Percentiles rank a stretch among this genome's conserved stretches.
Conservation (phyloP, 768 basidiomycete species). For the Naganishia kalamii region DNA sequence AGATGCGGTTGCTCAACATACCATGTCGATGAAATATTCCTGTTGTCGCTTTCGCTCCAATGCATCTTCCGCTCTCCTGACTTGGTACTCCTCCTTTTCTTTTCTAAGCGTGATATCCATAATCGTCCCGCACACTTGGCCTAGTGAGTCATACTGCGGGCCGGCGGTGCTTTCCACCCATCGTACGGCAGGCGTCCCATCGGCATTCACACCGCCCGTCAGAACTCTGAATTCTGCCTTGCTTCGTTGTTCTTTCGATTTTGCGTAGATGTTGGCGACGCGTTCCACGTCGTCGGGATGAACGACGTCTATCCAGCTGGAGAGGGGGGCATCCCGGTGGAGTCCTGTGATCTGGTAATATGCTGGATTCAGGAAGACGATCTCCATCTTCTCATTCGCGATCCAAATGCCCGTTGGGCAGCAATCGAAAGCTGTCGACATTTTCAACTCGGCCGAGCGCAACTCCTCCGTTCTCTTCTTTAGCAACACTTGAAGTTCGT, state of each 20-base stretch:
- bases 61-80: conserved; percentile 19
- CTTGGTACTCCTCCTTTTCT: conserved; percentile 19
- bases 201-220: neutral
- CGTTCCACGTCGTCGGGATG: conserved; percentile 20
- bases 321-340: neutral
- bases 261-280: neutral
- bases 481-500: conserved; percentile 24
- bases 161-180: conserved; percentile 14
- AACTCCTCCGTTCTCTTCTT: conserved; percentile 25
- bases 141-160: conserved; percentile 1
- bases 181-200: neutral
- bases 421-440: conserved; percentile 20
- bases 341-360: conserved; percentile 10
- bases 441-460: conserved; percentile 1
- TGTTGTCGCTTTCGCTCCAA: conserved; percentile 19
- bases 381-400: neutral
- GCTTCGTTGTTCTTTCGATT: neutral
- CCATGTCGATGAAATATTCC: conserved; percentile 24
- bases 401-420: conserved; percentile 23
- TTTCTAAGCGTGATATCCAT: conserved; percentile 19
- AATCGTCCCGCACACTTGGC: conserved; percentile 17
- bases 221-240: conserved; percentile 15
- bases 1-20: neutral
- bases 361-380: conserved; percentile 15
- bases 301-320: conserved; percentile 13